Evolutionary conservation across 306 rosid species (phyloP).

Genomic region (Ormosia emarginata): DNA sequence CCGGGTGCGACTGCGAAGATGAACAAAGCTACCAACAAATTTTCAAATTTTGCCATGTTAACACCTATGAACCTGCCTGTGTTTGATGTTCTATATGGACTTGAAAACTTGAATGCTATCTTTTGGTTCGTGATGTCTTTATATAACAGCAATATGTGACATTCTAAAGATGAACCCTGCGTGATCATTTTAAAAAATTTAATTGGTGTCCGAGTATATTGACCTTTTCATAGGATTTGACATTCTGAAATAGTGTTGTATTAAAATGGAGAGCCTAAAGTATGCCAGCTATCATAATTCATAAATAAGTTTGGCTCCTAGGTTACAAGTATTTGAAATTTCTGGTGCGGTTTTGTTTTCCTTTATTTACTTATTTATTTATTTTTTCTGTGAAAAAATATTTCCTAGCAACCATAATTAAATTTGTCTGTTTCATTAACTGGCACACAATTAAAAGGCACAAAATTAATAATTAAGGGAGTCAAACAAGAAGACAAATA

Average conservation of each 20-base stretch:
- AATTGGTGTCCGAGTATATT: slow-evolving; percentile 13
- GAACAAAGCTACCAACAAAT: slow-evolving; percentile 30
- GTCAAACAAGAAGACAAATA: background rate
- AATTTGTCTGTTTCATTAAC: background rate
- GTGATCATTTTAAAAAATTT: slow-evolving; percentile 5
- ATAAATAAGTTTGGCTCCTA: slow-evolving; percentile 13
- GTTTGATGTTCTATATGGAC: background rate
- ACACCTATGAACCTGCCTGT: background rate
- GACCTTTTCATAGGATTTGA: slow-evolving; percentile 26
- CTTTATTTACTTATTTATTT: background rate
- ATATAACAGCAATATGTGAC: slow-evolving; percentile 23
- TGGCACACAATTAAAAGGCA: background rate
- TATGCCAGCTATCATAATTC: slow-evolving; percentile 7
- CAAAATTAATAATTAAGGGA: background rate
- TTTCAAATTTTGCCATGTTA: slow-evolving; percentile 40
- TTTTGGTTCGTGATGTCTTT: slow-evolving; percentile 30
- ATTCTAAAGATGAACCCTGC: background rate
- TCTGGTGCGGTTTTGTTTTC: background rate
- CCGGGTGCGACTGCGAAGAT: slow-evolving; percentile 26
- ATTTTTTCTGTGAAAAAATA: background rate
- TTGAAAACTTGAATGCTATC: slow-evolving; percentile 22
- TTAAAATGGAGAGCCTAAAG: slow-evolving; percentile 3
- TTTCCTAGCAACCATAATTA: background rate
- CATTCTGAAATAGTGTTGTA: slow-evolving; percentile 5
- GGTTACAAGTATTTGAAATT: background rate